phyloP scores from a whole-genome alignment of 1,139 yeast species.

The Kodamaea sp. region DNA sequence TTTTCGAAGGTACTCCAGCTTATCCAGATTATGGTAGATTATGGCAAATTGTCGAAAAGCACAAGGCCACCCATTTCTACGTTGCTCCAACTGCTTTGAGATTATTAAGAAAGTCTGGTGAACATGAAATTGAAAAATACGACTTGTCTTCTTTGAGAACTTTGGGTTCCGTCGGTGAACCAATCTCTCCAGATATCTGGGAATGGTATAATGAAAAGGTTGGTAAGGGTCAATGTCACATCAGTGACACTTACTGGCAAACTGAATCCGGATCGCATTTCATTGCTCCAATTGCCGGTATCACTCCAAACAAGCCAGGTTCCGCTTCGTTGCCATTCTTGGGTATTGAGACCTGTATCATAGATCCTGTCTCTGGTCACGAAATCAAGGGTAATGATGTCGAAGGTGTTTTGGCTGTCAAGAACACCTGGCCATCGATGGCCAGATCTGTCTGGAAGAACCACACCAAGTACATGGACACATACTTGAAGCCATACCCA shows the following conservation, averaged over 20 bases:
- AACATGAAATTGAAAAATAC: slow-evolving; percentile 74
- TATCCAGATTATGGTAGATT: slow-evolving; percentile 95
- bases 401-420: slow-evolving; percentile 92
- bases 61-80: slow-evolving; percentile 93
- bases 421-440: slow-evolving; percentile 95
- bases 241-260: slow-evolving; percentile 98
- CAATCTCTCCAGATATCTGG: slow-evolving; percentile 97
- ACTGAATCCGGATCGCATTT: slow-evolving; percentile 97
- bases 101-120: slow-evolving; percentile 92
- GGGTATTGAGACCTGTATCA: slow-evolving; percentile 85
- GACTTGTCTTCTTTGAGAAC: slow-evolving; percentile 90
- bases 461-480: slow-evolving; percentile 86
- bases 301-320: slow-evolving; percentile 94
- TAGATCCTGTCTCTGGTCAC: slow-evolving; percentile 87
- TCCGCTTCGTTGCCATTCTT: slow-evolving; percentile 95
- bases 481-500: slow-evolving; percentile 93
- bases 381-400: slow-evolving; percentile 86
- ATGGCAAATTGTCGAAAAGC: slow-evolving; percentile 93
- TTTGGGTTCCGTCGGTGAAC: slow-evolving; percentile 98
- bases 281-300: slow-evolving; percentile 94
- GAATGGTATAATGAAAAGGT: slow-evolving; percentile 95
- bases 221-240: slow-evolving; percentile 82
- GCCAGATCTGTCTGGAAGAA: slow-evolving; percentile 94
- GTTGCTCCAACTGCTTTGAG: slow-evolving; percentile 98
- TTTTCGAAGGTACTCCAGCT: slow-evolving; percentile 97